Conservation (phyloP, 176 grass and related monocot species). For the Otatea glauca region DNA sequence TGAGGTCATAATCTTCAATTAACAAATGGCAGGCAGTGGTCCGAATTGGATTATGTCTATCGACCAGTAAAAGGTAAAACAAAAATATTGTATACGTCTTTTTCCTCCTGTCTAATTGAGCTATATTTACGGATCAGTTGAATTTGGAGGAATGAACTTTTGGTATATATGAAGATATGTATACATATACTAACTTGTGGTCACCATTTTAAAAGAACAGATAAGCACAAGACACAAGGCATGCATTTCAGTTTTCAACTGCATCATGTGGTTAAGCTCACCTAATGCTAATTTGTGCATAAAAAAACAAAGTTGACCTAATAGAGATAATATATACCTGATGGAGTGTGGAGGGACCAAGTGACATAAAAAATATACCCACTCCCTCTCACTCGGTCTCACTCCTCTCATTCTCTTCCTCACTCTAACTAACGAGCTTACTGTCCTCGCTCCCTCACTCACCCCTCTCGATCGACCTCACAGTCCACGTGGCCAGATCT, state of each 20-base stretch:
- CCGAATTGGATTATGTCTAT: conserved; percentile 28
- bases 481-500: too few relatives aligned
- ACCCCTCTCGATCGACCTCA: too few relatives aligned
- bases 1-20: conserved; percentile 40
- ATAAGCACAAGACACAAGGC: conserved; percentile 9
- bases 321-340: conserved; percentile 7
- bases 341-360: conserved; percentile 41
- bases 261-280: conserved; percentile 37
- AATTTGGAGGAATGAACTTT: neutral
- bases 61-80: conserved; percentile 27
- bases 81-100: conserved; percentile 3
- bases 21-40: conserved; percentile 24
- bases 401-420: too few relatives aligned
- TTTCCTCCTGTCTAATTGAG: neutral
- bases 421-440: too few relatives aligned
- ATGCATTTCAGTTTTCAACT: conserved; percentile 1
- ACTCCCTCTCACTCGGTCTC: too few relatives aligned
- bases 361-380: conserved; percentile 31
- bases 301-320: neutral
- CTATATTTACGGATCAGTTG: conserved; percentile 8
- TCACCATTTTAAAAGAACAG: neutral
- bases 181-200: neutral
- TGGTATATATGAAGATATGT: too few relatives aligned
- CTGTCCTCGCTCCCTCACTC: too few relatives aligned
- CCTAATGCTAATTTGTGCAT: conserved; percentile 5